These are phyloP conservation scores for Hypoxylon sp. DNA, from an alignment of 2,329 filamentous ascomycete species.

Conservation along the genomic window DNA sequence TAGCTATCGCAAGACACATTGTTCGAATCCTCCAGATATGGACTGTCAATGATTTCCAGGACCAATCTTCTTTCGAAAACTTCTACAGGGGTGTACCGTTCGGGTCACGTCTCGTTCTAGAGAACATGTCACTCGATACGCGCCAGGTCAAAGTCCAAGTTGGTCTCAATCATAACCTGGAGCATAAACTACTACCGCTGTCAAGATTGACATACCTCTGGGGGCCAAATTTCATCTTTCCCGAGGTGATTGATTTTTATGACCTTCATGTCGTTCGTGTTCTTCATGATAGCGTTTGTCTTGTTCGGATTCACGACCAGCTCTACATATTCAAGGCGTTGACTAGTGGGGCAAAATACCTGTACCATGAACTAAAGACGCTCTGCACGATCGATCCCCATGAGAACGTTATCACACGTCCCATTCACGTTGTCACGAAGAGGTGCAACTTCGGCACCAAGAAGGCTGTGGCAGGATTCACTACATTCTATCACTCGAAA, in stretches of 20 bases:
- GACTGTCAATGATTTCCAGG: constrained; percentile 51
- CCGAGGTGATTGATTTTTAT: constrained; percentile 58
- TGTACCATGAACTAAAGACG: constrained; percentile 68
- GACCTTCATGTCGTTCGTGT: constrained; percentile 61
- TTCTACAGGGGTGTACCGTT: constrained; percentile 61
- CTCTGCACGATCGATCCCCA: constrained; percentile 63
- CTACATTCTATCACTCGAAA: constrained; percentile 61
- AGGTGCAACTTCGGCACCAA: constrained; percentile 64
- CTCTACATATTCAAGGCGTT: constrained; percentile 66
- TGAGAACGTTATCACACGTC: constrained; percentile 60
- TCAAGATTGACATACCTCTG: constrained; percentile 55
- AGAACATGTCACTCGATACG: constrained; percentile 58
- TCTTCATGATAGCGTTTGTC: constrained; percentile 67
- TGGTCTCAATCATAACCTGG: constrained; percentile 61
- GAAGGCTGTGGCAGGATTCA: constrained; percentile 64
- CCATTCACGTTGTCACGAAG: constrained; percentile 64
- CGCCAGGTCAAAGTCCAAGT: constrained; percentile 56
- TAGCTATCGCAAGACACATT: constrained; percentile 63
- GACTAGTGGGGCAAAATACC: constrained; percentile 64
- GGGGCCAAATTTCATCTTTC: constrained; percentile 52
- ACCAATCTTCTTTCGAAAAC: constrained; percentile 41
- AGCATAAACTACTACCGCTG: constrained; percentile 59
- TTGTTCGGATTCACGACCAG: constrained; percentile 55
- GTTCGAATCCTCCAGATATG: constrained; percentile 63
- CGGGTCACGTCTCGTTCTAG: constrained; percentile 65